phyloP scores from a whole-genome alignment of 257 asterid species.

The Primulina tabacum region DNA sequence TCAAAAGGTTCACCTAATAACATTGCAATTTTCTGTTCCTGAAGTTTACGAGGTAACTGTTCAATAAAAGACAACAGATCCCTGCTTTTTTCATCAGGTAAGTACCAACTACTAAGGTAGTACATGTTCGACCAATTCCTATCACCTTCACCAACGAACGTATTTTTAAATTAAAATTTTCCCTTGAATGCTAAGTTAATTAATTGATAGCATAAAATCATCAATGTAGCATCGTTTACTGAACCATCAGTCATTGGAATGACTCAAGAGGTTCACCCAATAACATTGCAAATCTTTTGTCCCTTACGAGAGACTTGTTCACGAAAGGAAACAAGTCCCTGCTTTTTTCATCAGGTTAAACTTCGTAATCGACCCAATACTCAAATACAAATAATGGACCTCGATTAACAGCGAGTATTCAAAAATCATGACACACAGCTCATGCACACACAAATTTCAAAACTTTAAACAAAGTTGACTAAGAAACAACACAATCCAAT shows the following conservation, averaged over 20 bases:
- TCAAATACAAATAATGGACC: neutral
- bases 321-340: slow-evolving; percentile 56
- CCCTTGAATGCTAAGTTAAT: too few species aligned
- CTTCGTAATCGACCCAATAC: neutral
- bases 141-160: too few species aligned
- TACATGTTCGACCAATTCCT: too few species aligned
- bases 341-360: slow-evolving; percentile 53
- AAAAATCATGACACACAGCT: neutral
- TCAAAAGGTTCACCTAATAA: too few species aligned
- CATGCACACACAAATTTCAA: neutral
- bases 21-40: too few species aligned
- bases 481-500: neutral
- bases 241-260: slow-evolving; percentile 46
- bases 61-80: too few species aligned
- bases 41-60: too few species aligned
- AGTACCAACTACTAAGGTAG: too few species aligned
- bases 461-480: neutral
- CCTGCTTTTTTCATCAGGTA: too few species aligned
- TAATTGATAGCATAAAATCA: too few species aligned
- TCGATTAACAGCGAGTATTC: neutral
- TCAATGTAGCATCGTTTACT: slow-evolving; percentile 47
- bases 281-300: slow-evolving; percentile 45
- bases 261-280: slow-evolving; percentile 64
- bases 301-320: slow-evolving; percentile 58
- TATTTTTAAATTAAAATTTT: too few species aligned